Conservation (phyloP, 1,284 basidiomycete species). For the Phellinidium pouzarii region DNA sequence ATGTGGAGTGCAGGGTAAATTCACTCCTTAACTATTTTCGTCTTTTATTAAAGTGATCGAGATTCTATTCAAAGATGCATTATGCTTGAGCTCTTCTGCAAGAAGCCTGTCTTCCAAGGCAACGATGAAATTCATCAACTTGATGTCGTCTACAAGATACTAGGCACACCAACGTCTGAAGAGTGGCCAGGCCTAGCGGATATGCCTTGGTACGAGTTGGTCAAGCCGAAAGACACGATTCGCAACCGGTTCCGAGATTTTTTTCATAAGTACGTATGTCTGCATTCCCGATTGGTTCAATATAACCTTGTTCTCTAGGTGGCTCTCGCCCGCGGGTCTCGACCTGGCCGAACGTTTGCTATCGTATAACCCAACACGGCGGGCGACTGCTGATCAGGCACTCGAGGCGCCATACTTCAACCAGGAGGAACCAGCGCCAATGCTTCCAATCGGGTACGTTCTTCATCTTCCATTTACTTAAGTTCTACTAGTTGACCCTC, state of each 20-base stretch:
- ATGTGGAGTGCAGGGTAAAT: constrained; percentile 98
- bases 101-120: constrained; percentile 93
- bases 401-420: constrained; percentile 80
- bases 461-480: constrained; percentile 2
- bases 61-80: constrained; percentile 68
- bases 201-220: constrained; percentile 98
- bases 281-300: neutral
- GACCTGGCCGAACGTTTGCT: constrained; percentile 82
- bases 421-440: constrained; percentile 67
- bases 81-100: constrained; percentile 95
- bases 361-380: constrained; percentile 73
- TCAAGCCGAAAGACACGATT: constrained; percentile 75
- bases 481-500: neutral
- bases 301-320: constrained; percentile 37
- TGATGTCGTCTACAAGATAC: constrained; percentile 83
- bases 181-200: constrained; percentile 80
- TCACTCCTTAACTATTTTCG: neutral
- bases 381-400: constrained; percentile 78
- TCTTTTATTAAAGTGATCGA: constrained; percentile 7
- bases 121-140: constrained; percentile 97
- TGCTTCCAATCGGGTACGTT: constrained; percentile 74
- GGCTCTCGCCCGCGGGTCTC: constrained; percentile 77
- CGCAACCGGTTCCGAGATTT: constrained; percentile 70
- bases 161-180: constrained; percentile 83
- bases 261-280: constrained; percentile 63